Evolutionary conservation across 2,329 filamentous ascomycete genomes (phyloP), one percentile per base, ranked within the genome.

Genomic region (Colletotrichum theobromicola): DNA sequence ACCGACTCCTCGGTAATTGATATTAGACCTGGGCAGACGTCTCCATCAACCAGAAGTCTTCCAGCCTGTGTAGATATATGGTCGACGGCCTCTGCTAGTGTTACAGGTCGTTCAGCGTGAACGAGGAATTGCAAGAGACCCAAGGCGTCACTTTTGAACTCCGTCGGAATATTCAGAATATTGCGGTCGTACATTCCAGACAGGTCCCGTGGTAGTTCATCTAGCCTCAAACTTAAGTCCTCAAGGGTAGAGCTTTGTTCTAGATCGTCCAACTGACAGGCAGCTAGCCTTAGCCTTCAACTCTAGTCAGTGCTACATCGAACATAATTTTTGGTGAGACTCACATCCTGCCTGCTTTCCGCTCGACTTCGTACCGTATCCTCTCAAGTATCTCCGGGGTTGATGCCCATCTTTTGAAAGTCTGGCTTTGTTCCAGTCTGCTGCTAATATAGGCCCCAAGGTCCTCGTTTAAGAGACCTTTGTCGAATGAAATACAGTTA

Each of bases 111-210:
- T 21, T 76, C 26, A 1, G 62, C 60, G 42, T 78, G 58, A 2
- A 78, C 37, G 4, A 81, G 70, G 46, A 81, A 80, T 24, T 79
- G 74, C 1, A 78, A 57, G 2, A 81, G 75, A 3, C 78, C 74
- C 1, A 76, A 73, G 16, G 77, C 67, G 21, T 72, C 53, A 16
- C 30, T 63, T 28, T 77, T 76, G 12, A 63, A 35, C 12, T 63
- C 64, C 30, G 24, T 12, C 2, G 77, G 75, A 24, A 79, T 77
- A 18, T 21, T 67, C 58, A 76, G 7, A 7, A 63, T 37, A 4
- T 64, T 69, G n/a, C 57, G 55, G n/a, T 57, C 7, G 12, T 73
- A 73, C 9, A 58, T 68, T 13, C 61, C 70, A 15, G 35, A 28
- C 7, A 72, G 64, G 26, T 64, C 32, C 18, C n/a, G 21, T 8